Evolutionary conservation across 371 early-diverging fungal species (phyloP).

Genomic region (Nematocida ironsii): DNA sequence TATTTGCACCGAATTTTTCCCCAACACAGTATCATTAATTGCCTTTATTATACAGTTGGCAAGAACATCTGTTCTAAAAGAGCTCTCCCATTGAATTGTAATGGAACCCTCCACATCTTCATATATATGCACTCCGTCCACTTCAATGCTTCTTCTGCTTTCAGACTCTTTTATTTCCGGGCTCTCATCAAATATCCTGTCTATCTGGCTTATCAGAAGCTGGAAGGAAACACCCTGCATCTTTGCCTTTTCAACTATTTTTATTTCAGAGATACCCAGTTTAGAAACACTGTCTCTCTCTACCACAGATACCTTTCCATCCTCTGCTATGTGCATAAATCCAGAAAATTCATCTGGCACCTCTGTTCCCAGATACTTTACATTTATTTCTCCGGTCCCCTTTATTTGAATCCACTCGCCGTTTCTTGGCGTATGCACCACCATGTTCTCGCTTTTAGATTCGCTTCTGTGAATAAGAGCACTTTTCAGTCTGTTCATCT

Average conservation of each 20-base stretch:
- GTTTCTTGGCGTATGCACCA: conserved; percentile 83
- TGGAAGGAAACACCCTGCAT: conserved; percentile 38
- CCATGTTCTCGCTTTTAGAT: conserved; percentile 77
- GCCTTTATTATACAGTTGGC: conserved; percentile 53
- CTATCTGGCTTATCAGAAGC: conserved; percentile 1
- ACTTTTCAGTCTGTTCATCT: conserved; percentile 88
- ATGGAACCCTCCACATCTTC: conserved; percentile 8
- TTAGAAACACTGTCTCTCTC: conserved; percentile 10
- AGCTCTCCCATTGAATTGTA: conserved; percentile 44
- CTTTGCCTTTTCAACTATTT: conserved; percentile 33
- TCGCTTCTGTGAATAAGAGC: conserved; percentile 80
- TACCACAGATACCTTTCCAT: conserved; percentile 52
- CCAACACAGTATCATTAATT: conserved; percentile 6
- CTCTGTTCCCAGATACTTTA: conserved; percentile 29
- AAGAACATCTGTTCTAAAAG: conserved; percentile 33
- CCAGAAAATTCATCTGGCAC: conserved; percentile 22
- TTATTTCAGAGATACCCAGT: conserved; percentile 34
- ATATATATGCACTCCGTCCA: conserved; percentile 32
- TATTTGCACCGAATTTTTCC: not conserved
- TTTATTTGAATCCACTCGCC: conserved; percentile 83
- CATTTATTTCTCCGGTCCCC: conserved; percentile 73
- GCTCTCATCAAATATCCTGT: conserved; percentile 1
- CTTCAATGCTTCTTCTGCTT: not conserved
- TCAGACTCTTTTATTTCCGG: conserved; percentile 3
- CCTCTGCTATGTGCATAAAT: conserved; percentile 54